phyloP scores from a whole-genome alignment of 2,329 filamentous ascomycete species.

The Phialophora verrucosa region DNA sequence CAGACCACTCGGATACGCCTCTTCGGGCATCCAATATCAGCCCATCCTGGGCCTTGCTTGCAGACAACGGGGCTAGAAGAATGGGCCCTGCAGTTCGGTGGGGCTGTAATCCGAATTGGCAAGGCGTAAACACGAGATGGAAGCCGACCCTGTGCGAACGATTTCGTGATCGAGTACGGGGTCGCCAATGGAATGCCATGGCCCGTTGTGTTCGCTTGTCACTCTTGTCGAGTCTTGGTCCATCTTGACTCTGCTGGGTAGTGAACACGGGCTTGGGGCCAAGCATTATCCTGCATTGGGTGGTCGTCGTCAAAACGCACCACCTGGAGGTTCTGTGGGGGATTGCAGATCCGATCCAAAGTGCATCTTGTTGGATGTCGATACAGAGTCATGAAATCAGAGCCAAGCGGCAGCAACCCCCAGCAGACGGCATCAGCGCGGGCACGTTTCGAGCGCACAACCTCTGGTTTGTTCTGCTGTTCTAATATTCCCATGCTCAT shows the following conservation, averaged over 20 bases:
- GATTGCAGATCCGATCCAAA: conserved; percentile 17
- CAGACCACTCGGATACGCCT: conserved; percentile 4
- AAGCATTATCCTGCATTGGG: conserved; percentile 1
- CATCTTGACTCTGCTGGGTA: conserved; percentile 6
- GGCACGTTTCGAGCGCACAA: conserved; percentile 21
- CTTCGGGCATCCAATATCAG: neutral
- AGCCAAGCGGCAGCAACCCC: conserved; percentile 1
- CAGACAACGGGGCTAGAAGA: neutral
- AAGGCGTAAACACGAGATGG: conserved; percentile 11
- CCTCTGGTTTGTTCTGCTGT: conserved; percentile 28
- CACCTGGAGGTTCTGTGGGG: neutral
- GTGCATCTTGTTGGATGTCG: conserved; percentile 5
- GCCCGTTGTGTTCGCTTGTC: neutral
- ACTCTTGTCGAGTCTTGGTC: conserved; percentile 11
- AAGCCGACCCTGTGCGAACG: neutral
- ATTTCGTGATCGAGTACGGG: neutral
- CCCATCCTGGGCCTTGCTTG: conserved; percentile 9
- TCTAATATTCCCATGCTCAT: neutral
- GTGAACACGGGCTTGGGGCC: conserved; percentile 1
- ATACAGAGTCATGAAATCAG: conserved; percentile 17
- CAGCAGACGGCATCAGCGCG: conserved; percentile 3
- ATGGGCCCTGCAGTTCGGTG: conserved; percentile 9
- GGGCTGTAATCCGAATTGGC: neutral
- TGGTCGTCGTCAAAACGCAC: neutral
- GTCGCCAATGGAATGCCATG: conserved; percentile 14